Evolutionary conservation across 192 early-diverging fungal species (phyloP).

Genomic region (Coemansia sp.): DNA sequence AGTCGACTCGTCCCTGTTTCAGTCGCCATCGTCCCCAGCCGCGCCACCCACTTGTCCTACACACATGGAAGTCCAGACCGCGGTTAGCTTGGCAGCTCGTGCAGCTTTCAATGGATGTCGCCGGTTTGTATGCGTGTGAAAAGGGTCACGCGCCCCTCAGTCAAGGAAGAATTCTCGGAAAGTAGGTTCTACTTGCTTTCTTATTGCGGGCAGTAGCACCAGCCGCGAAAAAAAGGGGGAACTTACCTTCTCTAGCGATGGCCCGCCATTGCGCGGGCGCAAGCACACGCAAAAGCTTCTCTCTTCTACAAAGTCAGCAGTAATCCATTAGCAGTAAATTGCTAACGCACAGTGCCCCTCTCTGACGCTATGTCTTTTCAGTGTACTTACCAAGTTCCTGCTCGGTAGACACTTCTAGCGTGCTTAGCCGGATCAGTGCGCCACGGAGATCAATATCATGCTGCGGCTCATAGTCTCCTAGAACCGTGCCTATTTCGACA

Average conservation of each 20-base stretch:
- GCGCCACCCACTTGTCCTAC: slow-evolving; percentile 47
- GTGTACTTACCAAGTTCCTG: slow-evolving; percentile 23
- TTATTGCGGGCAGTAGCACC: not conserved
- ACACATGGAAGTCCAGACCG: slow-evolving; percentile 1
- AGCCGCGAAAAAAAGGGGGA: not conserved
- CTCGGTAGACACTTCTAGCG: slow-evolving; percentile 28
- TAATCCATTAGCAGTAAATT: slow-evolving; percentile 1
- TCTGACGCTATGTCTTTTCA: not conserved
- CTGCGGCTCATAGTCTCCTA: slow-evolving; percentile 23
- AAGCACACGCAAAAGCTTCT: slow-evolving; percentile 37
- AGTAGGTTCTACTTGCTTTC: not conserved
- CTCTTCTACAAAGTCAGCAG: slow-evolving; percentile 15
- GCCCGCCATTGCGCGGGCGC: slow-evolving; percentile 29
- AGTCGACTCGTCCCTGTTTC: slow-evolving; percentile 14
- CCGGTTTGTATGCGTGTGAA: not conserved
- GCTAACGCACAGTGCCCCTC: not conserved
- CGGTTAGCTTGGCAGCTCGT: not conserved
- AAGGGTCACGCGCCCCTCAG: not conserved
- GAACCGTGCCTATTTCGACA: slow-evolving; percentile 29
- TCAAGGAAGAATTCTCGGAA: not conserved
- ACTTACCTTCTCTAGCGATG: slow-evolving; percentile 37
- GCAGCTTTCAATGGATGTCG: not conserved
- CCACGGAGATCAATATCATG: slow-evolving; percentile 46
- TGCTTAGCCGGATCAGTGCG: slow-evolving; percentile 36
- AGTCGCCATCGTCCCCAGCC: slow-evolving; percentile 11